Percentiles rank a stretch among this genome's conserved stretches.
Evolutionary conservation across 768 basidiomycete genomes (phyloP).

Genomic region (Leccinum subgranulosum): DNA sequence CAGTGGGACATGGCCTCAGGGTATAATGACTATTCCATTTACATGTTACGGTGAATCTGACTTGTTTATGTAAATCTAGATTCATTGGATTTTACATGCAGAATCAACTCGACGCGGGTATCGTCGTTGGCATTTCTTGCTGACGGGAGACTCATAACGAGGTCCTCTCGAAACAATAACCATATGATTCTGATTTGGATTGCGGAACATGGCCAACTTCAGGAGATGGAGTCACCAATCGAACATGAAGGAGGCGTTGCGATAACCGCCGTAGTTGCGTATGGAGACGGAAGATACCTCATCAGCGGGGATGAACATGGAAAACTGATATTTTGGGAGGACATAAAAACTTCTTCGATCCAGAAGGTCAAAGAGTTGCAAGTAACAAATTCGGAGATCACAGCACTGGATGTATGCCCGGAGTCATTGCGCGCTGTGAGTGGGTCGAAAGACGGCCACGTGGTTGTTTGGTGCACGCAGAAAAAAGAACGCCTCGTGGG

Average conservation of each 20-base stretch:
- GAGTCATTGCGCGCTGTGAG: neutral
- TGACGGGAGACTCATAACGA: neutral
- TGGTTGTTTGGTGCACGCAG: neutral
- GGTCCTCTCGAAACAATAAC: neutral
- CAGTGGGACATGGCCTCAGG: neutral
- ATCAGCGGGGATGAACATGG: neutral
- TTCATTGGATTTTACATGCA: neutral
- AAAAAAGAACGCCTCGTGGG: neutral
- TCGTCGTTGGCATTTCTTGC: neutral
- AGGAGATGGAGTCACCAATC: neutral
- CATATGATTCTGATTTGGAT: neutral
- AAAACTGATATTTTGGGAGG: neutral
- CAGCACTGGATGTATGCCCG: neutral
- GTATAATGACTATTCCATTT: neutral
- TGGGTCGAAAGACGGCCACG: neutral
- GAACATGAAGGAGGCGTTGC: neutral
- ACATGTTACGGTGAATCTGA: neutral
- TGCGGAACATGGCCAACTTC: neutral
- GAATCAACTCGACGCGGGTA: neutral
- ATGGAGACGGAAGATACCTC: neutral
- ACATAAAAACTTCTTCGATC: neutral
- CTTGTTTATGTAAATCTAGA: neutral
- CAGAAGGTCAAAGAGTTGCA: neutral
- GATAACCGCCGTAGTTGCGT: neutral
- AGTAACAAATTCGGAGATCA: neutral